Evolutionary conservation across 768 basidiomycete genomes (phyloP).

Genomic region (Tricholoma bakamatsutake): DNA sequence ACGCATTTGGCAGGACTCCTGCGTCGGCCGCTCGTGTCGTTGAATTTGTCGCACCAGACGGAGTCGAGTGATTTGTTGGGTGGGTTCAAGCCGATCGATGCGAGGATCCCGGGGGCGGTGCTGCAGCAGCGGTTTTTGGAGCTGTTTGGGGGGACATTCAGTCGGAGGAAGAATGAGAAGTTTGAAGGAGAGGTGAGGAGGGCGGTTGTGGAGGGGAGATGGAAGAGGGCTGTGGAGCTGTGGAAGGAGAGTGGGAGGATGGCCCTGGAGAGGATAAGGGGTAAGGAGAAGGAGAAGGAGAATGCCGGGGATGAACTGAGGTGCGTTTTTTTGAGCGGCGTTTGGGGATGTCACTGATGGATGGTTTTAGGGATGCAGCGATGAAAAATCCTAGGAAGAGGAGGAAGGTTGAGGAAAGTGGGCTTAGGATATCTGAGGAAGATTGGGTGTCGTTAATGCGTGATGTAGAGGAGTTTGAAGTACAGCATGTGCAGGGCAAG

Average conservation of each 20-base stretch:
- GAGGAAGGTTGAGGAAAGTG: slow-evolving; percentile 48
- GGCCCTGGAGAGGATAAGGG: slow-evolving; percentile 58
- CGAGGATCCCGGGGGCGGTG: slow-evolving; percentile 65
- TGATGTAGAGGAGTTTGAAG: slow-evolving; percentile 75
- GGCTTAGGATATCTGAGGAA: slow-evolving; percentile 37
- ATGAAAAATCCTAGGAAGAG: slow-evolving; percentile 17
- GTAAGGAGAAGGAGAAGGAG: slow-evolving; percentile 18
- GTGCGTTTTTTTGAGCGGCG: slow-evolving; percentile 15
- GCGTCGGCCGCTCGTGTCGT: slow-evolving; percentile 68
- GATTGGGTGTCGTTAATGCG: slow-evolving; percentile 65
- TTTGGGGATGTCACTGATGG: not conserved
- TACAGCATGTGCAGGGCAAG: slow-evolving; percentile 82
- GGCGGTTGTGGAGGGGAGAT: slow-evolving; percentile 76
- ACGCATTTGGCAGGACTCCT: slow-evolving; percentile 83
- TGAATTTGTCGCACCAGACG: slow-evolving; percentile 95
- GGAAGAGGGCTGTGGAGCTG: slow-evolving; percentile 76
- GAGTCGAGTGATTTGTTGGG: slow-evolving; percentile 93
- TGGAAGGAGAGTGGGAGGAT: slow-evolving; percentile 76
- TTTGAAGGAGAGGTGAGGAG: slow-evolving; percentile 79
- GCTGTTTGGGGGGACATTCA: slow-evolving; percentile 83
- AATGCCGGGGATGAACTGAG: slow-evolving; percentile 5
- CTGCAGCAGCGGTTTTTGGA: slow-evolving; percentile 72
- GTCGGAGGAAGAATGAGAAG: slow-evolving; percentile 81
- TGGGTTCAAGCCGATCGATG: slow-evolving; percentile 94
- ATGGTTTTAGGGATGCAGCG: not conserved